Base-by-base conservation (phyloP, 495 filamentous ascomycete genomes). In the Aspergillus affinis region DNA sequence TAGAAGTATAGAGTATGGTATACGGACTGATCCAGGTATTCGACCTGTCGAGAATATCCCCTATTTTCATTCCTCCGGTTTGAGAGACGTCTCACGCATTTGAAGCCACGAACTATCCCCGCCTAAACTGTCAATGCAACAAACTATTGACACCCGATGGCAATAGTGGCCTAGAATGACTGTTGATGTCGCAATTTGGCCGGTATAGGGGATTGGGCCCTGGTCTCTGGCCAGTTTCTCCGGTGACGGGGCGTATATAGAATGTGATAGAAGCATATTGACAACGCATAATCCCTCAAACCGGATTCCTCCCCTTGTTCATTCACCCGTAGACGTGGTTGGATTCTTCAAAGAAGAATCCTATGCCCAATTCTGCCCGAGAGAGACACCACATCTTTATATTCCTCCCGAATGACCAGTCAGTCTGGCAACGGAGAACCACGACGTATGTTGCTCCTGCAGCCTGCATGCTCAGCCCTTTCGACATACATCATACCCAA, bases 381-480 rank as follows among this genome's bases (percentile, higher is more conserved):
- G 36, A 58, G 57, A 51, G 51, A 62, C 63, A 47, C 21, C 48
- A 61, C 64, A 21, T 59, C 52, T 55, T 63, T 57, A 66, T 63
- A 63, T 55, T 51, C 48, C 8, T 47, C 55, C 36, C 51, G 52
- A 54, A 7, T 45, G 51, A 50, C 51, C 58, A 55, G 62, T 61
- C 55, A 58, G 26, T 21, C 20, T 48, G 44, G 52, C 18, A 30
- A 51, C 44, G 47, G 18, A 48, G 20, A 20, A 32, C 51, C 15
- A 45, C 23, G 15, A 20, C 48, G 15, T 15, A 5, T 1, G 46
- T 48, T 23, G 36, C 48, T 57, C 47, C 60, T 62, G 59, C 65
- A 54, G 53, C 65, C 61, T 64, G 65, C 65, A 57, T 48, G 61
- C 57, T 63, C 60, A 54, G 60, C 57, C 60, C 26, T 54, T 48